A percentile compares a stretch with the other conserved stretches of the same genome.
These are phyloP conservation scores for Neurospora sp. DNA, from an alignment of 495 filamentous ascomycete genomes.

Conservation along the genomic window DNA sequence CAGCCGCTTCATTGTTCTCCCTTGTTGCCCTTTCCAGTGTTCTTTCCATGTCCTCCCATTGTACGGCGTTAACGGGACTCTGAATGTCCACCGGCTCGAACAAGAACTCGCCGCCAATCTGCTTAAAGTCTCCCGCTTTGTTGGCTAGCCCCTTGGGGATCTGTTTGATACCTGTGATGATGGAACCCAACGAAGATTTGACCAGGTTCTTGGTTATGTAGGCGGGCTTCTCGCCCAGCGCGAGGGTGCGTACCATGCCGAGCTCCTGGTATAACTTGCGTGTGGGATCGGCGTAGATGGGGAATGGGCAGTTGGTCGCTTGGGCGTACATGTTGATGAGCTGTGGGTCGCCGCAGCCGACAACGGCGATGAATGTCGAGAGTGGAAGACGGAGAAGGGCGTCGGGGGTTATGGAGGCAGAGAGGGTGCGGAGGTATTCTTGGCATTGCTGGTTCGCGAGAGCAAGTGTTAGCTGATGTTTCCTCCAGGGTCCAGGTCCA, in stretches of 20 bases:
- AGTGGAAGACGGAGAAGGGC: conserved; percentile 42
- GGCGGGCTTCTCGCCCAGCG: conserved; percentile 51
- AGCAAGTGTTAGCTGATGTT: not conserved
- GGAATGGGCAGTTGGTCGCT: conserved; percentile 58
- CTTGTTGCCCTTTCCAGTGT: conserved; percentile 10
- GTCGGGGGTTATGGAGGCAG: conserved; percentile 47
- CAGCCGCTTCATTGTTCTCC: conserved; percentile 3
- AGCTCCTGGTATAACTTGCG: conserved; percentile 59
- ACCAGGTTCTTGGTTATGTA: conserved; percentile 51
- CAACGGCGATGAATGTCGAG: conserved; percentile 56
- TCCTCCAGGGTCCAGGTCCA: not conserved
- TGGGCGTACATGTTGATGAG: conserved; percentile 60
- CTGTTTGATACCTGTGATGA: conserved; percentile 49
- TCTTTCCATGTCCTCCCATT: conserved; percentile 11
- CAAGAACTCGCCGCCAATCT: conserved; percentile 79
- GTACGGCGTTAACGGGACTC: conserved; percentile 24
- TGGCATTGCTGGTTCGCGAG: conserved; percentile 49
- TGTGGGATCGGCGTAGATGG: conserved; percentile 73
- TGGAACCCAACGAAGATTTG: conserved; percentile 31
- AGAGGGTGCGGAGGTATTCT: conserved; percentile 58
- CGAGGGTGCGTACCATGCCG: conserved; percentile 57
- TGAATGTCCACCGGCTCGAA: conserved; percentile 45
- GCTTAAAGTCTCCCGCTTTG: conserved; percentile 57
- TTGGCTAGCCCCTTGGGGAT: conserved; percentile 40
- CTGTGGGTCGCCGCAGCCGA: conserved; percentile 70